Base-by-base conservation (phyloP, 768 basidiomycete species). In the Sarcodon aspratus region DNA sequence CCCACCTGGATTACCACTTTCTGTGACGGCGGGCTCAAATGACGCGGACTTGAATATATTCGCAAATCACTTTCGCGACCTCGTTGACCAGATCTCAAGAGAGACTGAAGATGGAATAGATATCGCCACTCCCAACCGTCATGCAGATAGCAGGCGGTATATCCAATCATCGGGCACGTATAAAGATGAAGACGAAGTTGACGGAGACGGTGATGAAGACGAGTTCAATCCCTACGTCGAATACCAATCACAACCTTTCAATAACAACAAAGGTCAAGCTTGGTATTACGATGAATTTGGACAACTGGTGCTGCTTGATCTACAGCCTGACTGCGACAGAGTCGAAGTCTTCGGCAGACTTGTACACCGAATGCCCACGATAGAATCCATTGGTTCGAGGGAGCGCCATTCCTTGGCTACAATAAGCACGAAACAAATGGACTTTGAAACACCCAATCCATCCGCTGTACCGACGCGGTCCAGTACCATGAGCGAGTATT, bases 361-460 rank as follows among this genome's bases (percentile, higher is more conserved):
- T 55, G 72, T 88, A 40, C 70, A 74, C 46, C 81, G 86, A 36
- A 86, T 89, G 85, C 80, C 84, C 15, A 88, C 86, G 31, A 88
- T 88, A 52, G 84, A 87, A 60, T 80, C 78, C 38, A 70, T 87
- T 61, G 85, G 83, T 36, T 83, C 80, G 13, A 72, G 75, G 46
- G 85, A 89, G 56, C 61, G 58, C 21, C 56, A 57, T 54, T 64
- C 62, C 50, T 49, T 61, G 36, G 61, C 59, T 44, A 55, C 50
- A 3, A 27, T 5, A 27, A 27, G 21, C 21, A 27, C 21, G 5
- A 27, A 27, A 27, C 21, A 27, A 27, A 27, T 27, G 21, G 21
- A 27, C 3, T 5, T 2, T 2, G 21, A 27, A 2, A 27, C 21
- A 27, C 5, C 21, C 21, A 27, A 27, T 27, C 5, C 21, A 2